These are phyloP conservation scores for Lepidopterella palustris DNA, from an alignment of 495 filamentous ascomycete species.

Conservation along the genomic window DNA sequence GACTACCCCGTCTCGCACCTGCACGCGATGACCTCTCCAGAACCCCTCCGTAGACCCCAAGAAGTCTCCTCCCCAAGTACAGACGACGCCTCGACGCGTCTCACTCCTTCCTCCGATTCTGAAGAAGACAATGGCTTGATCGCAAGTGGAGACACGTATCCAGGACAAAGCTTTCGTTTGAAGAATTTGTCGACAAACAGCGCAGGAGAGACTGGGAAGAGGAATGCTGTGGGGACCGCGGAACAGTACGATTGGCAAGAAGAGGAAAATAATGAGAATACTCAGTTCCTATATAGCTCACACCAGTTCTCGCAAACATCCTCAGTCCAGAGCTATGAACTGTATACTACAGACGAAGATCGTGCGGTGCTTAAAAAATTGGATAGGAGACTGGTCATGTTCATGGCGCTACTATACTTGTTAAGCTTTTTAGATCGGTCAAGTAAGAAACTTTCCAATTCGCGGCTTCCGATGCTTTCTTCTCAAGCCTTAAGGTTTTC, in stretches of 20 bases:
- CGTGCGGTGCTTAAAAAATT: slow-evolving; percentile 62
- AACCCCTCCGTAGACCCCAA: neutral
- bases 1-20: neutral
- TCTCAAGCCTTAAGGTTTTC: neutral
- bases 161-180: neutral
- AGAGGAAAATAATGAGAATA: neutral
- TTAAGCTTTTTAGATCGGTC: slow-evolving; percentile 74
- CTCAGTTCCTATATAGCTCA: neutral
- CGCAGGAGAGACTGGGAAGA: neutral
- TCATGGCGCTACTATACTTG: slow-evolving; percentile 75
- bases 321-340: slow-evolving; percentile 44
- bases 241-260: neutral
- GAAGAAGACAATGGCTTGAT: neutral
- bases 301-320: neutral
- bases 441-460: slow-evolving; percentile 40
- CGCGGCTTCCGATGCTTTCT: neutral
- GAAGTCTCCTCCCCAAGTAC: slow-evolving; percentile 1
- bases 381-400: slow-evolving; percentile 68
- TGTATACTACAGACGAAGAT: slow-evolving; percentile 75
- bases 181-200: neutral
- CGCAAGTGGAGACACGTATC: neutral
- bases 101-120: neutral
- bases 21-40: neutral
- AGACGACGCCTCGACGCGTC: neutral
- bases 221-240: neutral